phyloP scores from a whole-genome alignment of 2,329 filamentous ascomycete genomes.

The Fusarium siculi region DNA sequence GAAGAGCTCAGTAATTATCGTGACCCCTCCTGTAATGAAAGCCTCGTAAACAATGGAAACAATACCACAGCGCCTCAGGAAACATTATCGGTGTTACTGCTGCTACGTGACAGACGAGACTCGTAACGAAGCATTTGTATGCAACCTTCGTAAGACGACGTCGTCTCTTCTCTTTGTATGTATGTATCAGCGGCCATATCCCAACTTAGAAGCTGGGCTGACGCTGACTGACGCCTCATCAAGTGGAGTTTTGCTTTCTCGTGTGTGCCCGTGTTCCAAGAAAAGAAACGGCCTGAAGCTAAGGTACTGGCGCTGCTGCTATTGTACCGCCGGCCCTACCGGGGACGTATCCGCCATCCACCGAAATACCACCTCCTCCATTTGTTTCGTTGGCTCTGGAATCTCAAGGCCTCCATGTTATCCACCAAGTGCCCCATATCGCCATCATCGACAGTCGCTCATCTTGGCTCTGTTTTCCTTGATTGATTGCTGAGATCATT shows the following conservation, averaged over 20 bases:
- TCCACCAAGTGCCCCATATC: conserved; percentile 23
- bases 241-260: conserved; percentile 26
- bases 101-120: not conserved
- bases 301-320: not conserved
- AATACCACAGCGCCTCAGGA: not conserved
- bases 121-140: conserved; percentile 1
- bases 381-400: conserved; percentile 28
- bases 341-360: conserved; percentile 26
- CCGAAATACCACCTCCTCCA: conserved; percentile 23
- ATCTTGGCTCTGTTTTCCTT: not conserved
- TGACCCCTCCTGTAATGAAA: not conserved
- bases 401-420: conserved; percentile 14
- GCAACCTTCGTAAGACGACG: conserved; percentile 27
- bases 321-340: conserved; percentile 19
- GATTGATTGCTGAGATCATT: not conserved
- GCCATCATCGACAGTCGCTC: conserved; percentile 14
- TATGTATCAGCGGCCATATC: conserved; percentile 18
- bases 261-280: conserved; percentile 24
- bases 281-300: conserved; percentile 25
- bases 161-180: not conserved
- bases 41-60: not conserved
- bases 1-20: not conserved
- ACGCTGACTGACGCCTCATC: conserved; percentile 18
- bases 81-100: not conserved
- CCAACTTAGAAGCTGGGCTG: conserved; percentile 19